Percentiles rank a stretch among this genome's conserved stretches.
Conservation (phyloP, 1,284 basidiomycete genomes). For the Amylostereum areolatum region DNA sequence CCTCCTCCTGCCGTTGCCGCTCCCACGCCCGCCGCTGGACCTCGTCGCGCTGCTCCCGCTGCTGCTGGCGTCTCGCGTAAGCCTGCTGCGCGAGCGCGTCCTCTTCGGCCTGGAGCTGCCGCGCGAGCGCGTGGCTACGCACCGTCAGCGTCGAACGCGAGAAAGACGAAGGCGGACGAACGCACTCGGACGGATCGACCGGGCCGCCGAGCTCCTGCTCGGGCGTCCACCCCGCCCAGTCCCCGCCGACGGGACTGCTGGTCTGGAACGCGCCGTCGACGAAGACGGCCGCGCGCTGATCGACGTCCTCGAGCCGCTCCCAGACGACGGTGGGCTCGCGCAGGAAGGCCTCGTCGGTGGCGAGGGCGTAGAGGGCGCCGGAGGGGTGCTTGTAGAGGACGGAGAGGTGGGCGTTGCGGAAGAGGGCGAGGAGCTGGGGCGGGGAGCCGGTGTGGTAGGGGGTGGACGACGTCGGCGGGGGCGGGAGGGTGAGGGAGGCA, state of each 20-base stretch:
- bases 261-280: conserved; percentile 64
- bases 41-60: conserved; percentile 18
- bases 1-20: background rate
- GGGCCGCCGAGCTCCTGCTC: conserved; percentile 23
- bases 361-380: conserved; percentile 67
- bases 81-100: conserved; percentile 42
- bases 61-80: conserved; percentile 33
- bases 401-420: conserved; percentile 85
- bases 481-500: conserved; percentile 48
- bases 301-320: conserved; percentile 86
- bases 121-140: conserved; percentile 55
- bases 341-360: conserved; percentile 77
- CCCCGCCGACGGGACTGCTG: conserved; percentile 69
- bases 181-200: conserved; percentile 50
- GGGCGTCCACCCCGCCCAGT: conserved; percentile 56
- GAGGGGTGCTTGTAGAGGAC: conserved; percentile 68
- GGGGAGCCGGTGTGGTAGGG: background rate
- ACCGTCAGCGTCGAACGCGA: background rate
- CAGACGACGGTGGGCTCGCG: conserved; percentile 77
- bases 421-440: conserved; percentile 63
- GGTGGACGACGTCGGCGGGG: conserved; percentile 14
- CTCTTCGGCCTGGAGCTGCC: conserved; percentile 70
- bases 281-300: conserved; percentile 70
- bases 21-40: background rate
- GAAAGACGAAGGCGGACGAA: conserved; percentile 9